phyloP scores from a whole-genome alignment of 2,329 filamentous ascomycete species.

The Hymenoscyphus linearis region DNA sequence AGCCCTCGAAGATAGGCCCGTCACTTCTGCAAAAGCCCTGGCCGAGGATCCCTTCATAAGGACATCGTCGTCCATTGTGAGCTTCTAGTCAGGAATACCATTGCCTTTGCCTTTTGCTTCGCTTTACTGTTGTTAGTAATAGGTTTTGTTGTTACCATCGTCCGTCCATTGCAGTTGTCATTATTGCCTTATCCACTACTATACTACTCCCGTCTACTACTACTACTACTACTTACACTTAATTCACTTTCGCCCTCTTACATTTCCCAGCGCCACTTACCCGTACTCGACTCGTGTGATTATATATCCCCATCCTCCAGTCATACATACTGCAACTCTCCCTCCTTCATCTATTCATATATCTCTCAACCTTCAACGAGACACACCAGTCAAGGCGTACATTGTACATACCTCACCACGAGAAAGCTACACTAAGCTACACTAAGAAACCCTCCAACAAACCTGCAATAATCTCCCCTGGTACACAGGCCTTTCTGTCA shows the following conservation, averaged over 20 bases:
- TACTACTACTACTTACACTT: too few species aligned
- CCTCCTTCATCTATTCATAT: not conserved
- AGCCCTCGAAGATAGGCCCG: constrained; percentile 18
- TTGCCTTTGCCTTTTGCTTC: not conserved
- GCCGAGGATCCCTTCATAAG: constrained; percentile 7
- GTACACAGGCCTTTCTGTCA: constrained; percentile 12
- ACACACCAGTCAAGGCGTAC: constrained; percentile 5
- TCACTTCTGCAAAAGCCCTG: constrained; percentile 7
- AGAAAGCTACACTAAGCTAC: not conserved
- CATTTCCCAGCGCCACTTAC: not conserved
- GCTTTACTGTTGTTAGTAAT: not conserved
- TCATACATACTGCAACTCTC: not conserved
- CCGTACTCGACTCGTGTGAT: not conserved
- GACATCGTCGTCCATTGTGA: constrained; percentile 6
- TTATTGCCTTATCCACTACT: not conserved
- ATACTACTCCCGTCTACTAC: too few species aligned
- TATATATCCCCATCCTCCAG: not conserved
- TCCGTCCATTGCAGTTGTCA: not conserved
- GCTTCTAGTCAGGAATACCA: constrained; percentile 15
- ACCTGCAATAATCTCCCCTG: not conserved
- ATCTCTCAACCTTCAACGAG: not conserved
- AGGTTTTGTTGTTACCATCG: not conserved
- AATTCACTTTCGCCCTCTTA: not conserved
- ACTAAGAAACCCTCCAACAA: not conserved
- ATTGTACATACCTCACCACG: not conserved